Conservation (phyloP, 352 stramenopile species). For the Phytophthora boehmeriae region DNA sequence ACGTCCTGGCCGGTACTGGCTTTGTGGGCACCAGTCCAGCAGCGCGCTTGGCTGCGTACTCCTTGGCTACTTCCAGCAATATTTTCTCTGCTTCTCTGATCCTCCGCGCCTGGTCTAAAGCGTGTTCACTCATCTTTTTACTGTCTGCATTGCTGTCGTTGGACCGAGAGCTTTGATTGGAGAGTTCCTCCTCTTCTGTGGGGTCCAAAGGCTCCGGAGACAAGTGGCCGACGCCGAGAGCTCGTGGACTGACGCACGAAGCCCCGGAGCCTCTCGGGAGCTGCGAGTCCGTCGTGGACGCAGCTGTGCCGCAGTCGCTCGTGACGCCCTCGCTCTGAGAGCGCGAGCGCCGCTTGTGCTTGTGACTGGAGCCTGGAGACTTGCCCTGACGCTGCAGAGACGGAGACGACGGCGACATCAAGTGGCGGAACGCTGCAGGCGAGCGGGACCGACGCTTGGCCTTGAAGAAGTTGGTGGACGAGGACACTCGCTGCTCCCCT, state of each 20-base stretch:
- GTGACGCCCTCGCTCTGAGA: constrained; percentile 39
- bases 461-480: constrained; percentile 20
- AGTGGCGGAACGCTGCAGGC: constrained; percentile 8
- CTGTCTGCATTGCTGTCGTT: neutral
- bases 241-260: constrained; percentile 2
- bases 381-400: constrained; percentile 5
- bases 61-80: constrained; percentile 75
- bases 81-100: constrained; percentile 71
- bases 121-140: constrained; percentile 7
- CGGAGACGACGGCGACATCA: constrained; percentile 23
- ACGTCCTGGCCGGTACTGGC: constrained; percentile 69
- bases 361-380: neutral
- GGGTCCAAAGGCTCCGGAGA: constrained; percentile 17
- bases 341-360: constrained; percentile 29
- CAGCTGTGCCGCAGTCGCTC: constrained; percentile 36
- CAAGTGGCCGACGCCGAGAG: neutral
- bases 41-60: constrained; percentile 81
- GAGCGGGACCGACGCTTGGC: constrained; percentile 14
- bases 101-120: constrained; percentile 33
- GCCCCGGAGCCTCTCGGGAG: constrained; percentile 19
- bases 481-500: constrained; percentile 13
- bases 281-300: constrained; percentile 33
- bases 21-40: constrained; percentile 73
- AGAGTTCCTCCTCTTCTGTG: constrained; percentile 32
- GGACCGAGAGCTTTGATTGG: constrained; percentile 13